phyloP scores from a whole-genome alignment of 2,329 filamentous ascomycete genomes.

The Diaporthe sp. region DNA sequence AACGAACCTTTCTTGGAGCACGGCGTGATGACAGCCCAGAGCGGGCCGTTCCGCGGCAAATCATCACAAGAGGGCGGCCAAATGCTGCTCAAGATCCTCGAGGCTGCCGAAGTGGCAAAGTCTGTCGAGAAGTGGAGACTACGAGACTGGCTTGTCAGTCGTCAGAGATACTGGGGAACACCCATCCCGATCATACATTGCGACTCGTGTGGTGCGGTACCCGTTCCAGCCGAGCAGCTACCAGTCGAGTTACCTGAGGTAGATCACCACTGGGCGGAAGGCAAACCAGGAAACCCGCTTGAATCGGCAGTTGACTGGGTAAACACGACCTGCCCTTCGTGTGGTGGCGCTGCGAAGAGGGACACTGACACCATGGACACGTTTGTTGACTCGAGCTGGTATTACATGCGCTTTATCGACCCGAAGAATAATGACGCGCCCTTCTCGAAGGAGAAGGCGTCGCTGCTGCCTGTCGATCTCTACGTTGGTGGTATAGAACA shows the following conservation, averaged over 20 bases:
- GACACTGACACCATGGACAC: conserved; percentile 98
- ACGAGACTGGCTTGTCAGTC: conserved; percentile 90
- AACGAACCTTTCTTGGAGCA: conserved; percentile 72
- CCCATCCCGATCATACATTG: conserved; percentile 93
- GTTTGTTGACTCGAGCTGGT: conserved; percentile 96
- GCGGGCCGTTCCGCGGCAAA: conserved; percentile 74
- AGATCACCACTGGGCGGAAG: conserved; percentile 75
- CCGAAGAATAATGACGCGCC: conserved; percentile 72
- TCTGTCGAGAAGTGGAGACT: conserved; percentile 82
- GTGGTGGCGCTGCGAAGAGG: conserved; percentile 76
- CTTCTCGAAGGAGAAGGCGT: conserved; percentile 71
- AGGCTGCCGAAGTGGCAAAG: conserved; percentile 69
- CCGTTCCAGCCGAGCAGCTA: conserved; percentile 81
- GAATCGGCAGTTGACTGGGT: conserved; percentile 80
- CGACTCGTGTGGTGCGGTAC: conserved; percentile 79
- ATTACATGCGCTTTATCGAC: conserved; percentile 85
- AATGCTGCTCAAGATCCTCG: conserved; percentile 69
- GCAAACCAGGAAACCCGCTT: conserved; percentile 81
- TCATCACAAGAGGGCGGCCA: conserved; percentile 72
- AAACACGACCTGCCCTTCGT: conserved; percentile 81
- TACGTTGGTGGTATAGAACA: conserved; percentile 93
- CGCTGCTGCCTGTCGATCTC: conserved; percentile 81
- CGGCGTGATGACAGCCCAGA: conserved; percentile 76
- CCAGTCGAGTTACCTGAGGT: conserved; percentile 82
- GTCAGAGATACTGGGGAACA: conserved; percentile 93